Base-by-base conservation (phyloP, 257 asterid species). In the Striga asiatica region DNA sequence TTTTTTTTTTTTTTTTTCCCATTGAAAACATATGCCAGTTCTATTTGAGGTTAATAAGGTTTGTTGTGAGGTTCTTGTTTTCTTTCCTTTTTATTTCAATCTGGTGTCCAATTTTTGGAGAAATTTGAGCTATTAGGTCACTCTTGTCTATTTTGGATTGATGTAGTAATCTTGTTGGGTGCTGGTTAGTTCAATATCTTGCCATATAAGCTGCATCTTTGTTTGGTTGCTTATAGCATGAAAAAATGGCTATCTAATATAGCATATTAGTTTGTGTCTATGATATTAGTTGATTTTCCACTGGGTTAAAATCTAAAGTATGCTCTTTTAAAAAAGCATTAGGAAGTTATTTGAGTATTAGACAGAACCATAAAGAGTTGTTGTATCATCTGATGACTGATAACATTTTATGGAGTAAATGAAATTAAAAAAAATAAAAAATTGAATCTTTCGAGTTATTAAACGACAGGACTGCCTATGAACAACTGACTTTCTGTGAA, bases 401-500 rank as follows among this genome's bases (percentile, higher is more conserved):
- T n/a, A n/a, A n/a, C n/a, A n/a, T n/a, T n/a, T n/a, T n/a, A n/a
- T n/a, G n/a, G n/a, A n/a, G n/a, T n/a, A n/a, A n/a, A n/a, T n/a
- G n/a, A n/a, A n/a, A n/a, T n/a, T n/a, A n/a, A n/a, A n/a, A n/a
- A n/a, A n/a, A 46, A 27, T 28, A 42, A 9, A 20, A 42, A 11
- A 20, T 34, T 32, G 23, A 38, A 43, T 53, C 31, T 31, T 9
- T 17, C 28, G 43, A 21, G 3, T 34, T 41, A 17, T 41, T 61
- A 65, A 54, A 62, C 23, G 14, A 56, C 88, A 89, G 97, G 77
- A 69, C 72, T 71, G 96, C 84, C 39, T 89, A 86, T 69, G 72
- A 86, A 23, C 80, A 89, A 66, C 69, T 79, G 64, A 65, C 70
- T 67, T 89, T 89, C 76, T 89, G 97, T 41, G 96, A 89, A 56